phyloP scores from a whole-genome alignment of 768 basidiomycete genomes.

The Gautieria morchelliformis region DNA sequence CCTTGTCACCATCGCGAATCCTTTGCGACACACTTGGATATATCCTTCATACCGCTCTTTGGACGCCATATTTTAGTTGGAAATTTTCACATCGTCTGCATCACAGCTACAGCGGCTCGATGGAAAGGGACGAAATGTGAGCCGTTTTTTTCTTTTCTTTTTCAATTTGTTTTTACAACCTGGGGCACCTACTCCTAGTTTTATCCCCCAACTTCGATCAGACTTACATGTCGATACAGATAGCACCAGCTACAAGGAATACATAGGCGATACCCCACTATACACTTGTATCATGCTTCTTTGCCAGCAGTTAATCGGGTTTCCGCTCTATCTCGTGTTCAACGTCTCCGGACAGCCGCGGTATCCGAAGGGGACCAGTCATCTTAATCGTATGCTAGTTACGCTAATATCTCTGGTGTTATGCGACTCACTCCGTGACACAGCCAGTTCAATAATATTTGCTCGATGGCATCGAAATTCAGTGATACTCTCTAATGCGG shows the following conservation, averaged over 20 bases:
- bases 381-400: constrained; percentile 46
- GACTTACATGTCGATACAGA: constrained; percentile 41
- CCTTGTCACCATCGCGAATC: constrained; percentile 34
- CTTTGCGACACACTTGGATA: constrained; percentile 40
- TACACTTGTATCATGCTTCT: constrained; percentile 12
- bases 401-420: constrained; percentile 13
- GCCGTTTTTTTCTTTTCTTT: constrained; percentile 27
- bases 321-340: constrained; percentile 37
- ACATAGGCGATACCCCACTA: constrained; percentile 23
- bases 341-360: constrained; percentile 23
- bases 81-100: constrained; percentile 56
- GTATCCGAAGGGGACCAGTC: constrained; percentile 41
- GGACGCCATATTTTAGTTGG: constrained; percentile 15
- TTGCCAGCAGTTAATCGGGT: constrained; percentile 30
- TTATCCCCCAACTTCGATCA: constrained; percentile 49
- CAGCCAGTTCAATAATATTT: constrained; percentile 10
- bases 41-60: constrained; percentile 8
- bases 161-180: background rate
- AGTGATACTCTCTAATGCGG: constrained; percentile 9
- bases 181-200: constrained; percentile 14
- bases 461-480: constrained; percentile 8
- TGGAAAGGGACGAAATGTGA: constrained; percentile 70
- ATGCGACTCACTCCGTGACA: background rate
- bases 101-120: constrained; percentile 62
- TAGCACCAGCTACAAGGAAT: constrained; percentile 12